These are phyloP conservation scores for Trichoderma sp. DNA, from an alignment of 2,329 filamentous ascomycete species.

Conservation along the genomic window DNA sequence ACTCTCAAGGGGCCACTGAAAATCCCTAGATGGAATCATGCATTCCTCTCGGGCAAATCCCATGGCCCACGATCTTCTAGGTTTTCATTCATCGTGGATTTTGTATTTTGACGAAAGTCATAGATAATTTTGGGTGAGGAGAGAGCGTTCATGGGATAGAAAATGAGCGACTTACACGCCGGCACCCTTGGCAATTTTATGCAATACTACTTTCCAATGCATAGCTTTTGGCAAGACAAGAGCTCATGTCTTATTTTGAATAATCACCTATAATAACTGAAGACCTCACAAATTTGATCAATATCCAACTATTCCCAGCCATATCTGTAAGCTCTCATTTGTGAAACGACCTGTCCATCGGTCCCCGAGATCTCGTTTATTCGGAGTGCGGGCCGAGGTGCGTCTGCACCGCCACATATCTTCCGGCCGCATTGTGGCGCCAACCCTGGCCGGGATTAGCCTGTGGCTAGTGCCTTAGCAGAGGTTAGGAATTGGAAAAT, in stretches of 20 bases:
- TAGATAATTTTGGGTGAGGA: too few species aligned
- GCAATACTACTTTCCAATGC: neutral
- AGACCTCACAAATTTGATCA: neutral
- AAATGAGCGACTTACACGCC: neutral
- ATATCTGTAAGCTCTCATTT: neutral
- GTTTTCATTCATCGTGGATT: neutral
- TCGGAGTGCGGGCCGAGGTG: neutral
- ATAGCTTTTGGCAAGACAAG: neutral
- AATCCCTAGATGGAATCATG: neutral
- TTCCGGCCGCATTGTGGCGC: neutral
- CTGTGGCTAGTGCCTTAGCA: conserved; percentile 18
- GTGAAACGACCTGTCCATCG: neutral
- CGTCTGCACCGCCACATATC: conserved; percentile 13
- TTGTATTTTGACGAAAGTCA: neutral
- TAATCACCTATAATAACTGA: neutral
- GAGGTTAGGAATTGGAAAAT: conserved; percentile 38
- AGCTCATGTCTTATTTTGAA: neutral
- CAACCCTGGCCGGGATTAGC: conserved; percentile 13
- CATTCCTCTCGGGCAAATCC: neutral
- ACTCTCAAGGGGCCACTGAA: neutral
- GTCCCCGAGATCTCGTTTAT: neutral
- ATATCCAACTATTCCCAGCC: neutral
- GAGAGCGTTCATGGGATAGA: neutral
- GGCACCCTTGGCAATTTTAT: neutral
- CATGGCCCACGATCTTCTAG: neutral